A percentile compares a stretch with the other conserved stretches of the same genome.
Conservation (phyloP, 306 rosid species). For the Pterocarpus santalinus region DNA sequence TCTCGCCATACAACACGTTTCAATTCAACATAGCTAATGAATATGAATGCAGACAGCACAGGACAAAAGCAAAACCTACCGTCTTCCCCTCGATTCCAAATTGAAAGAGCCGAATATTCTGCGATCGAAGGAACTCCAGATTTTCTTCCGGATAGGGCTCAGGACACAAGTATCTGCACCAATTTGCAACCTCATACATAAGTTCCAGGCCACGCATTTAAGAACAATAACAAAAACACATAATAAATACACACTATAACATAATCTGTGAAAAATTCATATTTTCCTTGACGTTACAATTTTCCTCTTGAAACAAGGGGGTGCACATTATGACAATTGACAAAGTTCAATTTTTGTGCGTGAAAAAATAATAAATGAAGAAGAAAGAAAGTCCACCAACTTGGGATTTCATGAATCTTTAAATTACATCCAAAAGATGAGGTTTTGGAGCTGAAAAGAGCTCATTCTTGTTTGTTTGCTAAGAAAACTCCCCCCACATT, state of each 20-base stretch:
- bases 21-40: background rate
- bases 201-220: background rate
- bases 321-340: background rate
- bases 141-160: constrained; percentile 90
- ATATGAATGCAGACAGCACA: background rate
- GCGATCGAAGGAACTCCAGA: constrained; percentile 73
- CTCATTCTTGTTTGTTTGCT: background rate
- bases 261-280: background rate
- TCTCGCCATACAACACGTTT: background rate
- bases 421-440: background rate
- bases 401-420: background rate
- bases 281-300: background rate
- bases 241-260: background rate
- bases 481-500: background rate
- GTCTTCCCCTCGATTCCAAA: constrained; percentile 94
- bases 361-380: background rate
- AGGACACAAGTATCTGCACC: constrained; percentile 88
- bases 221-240: background rate
- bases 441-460: background rate
- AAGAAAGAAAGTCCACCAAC: background rate
- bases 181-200: constrained; percentile 15
- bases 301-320: background rate
- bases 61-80: constrained; percentile 54
- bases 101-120: constrained; percentile 77
- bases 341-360: background rate